phyloP scores from a whole-genome alignment of 2,329 filamentous ascomycete species.

The Trichoderma asperellum region DNA sequence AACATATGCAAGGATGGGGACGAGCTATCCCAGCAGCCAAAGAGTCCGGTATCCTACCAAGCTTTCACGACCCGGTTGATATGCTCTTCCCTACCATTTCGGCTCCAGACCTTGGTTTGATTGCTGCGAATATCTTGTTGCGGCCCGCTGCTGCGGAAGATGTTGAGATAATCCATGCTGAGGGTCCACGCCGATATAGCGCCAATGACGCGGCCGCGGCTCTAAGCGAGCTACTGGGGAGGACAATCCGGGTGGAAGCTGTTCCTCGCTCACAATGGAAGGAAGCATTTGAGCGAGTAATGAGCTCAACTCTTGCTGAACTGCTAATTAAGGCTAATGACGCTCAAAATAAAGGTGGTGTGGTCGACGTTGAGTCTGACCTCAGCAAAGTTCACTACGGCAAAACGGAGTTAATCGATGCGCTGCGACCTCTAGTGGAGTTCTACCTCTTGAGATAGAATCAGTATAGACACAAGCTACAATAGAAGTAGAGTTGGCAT shows the following conservation, averaged over 20 bases:
- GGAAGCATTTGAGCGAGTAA: background rate
- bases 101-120: background rate
- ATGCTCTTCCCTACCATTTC: background rate
- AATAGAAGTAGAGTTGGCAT: background rate
- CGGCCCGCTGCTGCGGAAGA: background rate
- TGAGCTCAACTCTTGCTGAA: background rate
- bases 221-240: background rate
- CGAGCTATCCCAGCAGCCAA: background rate
- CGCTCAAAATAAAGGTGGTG: background rate
- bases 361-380: background rate
- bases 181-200: background rate
- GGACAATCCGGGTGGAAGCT: background rate
- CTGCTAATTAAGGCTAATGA: conserved; percentile 6
- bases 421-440: background rate
- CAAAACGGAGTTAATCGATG: background rate
- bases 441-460: background rate
- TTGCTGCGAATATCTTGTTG: background rate
- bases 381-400: background rate
- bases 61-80: conserved; percentile 1
- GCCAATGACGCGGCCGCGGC: background rate
- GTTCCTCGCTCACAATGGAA: background rate
- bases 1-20: conserved; percentile 7
- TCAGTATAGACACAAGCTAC: background rate
- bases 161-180: background rate
- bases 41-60: background rate